Evolutionary conservation across 352 stramenopile species (phyloP).

Genomic region (Phytophthora tentaculata): DNA sequence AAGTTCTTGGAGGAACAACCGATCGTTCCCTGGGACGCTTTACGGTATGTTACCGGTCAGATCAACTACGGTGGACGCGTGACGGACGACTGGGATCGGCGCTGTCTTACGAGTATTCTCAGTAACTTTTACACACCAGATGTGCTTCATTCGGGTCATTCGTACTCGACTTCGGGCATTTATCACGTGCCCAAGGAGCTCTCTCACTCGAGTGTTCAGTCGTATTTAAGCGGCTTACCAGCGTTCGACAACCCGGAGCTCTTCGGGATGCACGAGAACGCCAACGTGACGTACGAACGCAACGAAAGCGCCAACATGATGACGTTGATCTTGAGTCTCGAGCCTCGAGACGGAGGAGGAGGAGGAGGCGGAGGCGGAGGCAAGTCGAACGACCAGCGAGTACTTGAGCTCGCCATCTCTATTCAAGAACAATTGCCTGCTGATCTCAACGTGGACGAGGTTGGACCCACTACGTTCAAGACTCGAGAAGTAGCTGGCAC

Average conservation of each 20-base stretch:
- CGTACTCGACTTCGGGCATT: constrained; percentile 88
- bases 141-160: constrained; percentile 77
- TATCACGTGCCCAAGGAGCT: constrained; percentile 86
- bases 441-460: constrained; percentile 85
- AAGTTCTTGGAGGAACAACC: constrained; percentile 94
- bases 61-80: constrained; percentile 97
- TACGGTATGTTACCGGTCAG: constrained; percentile 94
- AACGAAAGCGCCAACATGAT: constrained; percentile 92
- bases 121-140: constrained; percentile 91
- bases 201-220: constrained; percentile 57
- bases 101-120: constrained; percentile 94
- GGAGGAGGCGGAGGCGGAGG: constrained; percentile 63
- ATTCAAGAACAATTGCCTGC: constrained; percentile 68
- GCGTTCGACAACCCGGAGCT: constrained; percentile 92
- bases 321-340: constrained; percentile 88
- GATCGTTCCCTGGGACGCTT: constrained; percentile 92
- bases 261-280: constrained; percentile 97
- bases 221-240: constrained; percentile 88
- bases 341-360: constrained; percentile 80
- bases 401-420: constrained; percentile 76
- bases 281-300: constrained; percentile 94
- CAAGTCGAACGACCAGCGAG: constrained; percentile 84
- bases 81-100: constrained; percentile 95
- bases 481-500: constrained; percentile 80
- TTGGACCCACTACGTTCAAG: constrained; percentile 92